phyloP scores from a whole-genome alignment of 257 asterid species.

The Capsicum baccatum region DNA sequence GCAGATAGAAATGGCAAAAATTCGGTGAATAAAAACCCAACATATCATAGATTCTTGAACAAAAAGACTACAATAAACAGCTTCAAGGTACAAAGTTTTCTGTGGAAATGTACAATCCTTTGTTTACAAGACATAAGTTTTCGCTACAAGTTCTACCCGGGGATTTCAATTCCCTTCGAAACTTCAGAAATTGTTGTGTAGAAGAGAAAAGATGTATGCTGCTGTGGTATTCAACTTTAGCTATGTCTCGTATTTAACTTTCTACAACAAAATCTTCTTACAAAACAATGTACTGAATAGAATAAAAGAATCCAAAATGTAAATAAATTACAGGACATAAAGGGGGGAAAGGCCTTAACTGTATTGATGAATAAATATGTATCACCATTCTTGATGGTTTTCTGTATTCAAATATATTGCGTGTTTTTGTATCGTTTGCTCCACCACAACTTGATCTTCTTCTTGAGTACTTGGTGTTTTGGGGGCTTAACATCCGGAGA shows the following conservation, averaged over 20 bases:
- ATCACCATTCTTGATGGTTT: slow-evolving; percentile 32
- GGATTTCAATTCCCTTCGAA: neutral
- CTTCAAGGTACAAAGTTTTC: neutral
- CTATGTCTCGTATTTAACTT: slow-evolving; percentile 28
- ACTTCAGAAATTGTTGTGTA: slow-evolving; percentile 19
- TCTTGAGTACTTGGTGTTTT: neutral
- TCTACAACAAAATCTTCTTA: slow-evolving; percentile 37
- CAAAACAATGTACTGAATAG: slow-evolving; percentile 44
- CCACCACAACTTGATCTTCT: neutral
- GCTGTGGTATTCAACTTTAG: slow-evolving; percentile 22
- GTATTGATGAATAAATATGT: slow-evolving; percentile 32
- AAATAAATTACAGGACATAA: slow-evolving; percentile 25
- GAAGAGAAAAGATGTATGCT: slow-evolving; percentile 24
- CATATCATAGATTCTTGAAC: neutral
- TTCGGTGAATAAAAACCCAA: neutral
- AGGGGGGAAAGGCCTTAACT: slow-evolving; percentile 7
- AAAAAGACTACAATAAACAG: too few relatives aligned
- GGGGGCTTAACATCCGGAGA: neutral
- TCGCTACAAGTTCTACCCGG: neutral
- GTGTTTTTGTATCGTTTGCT: neutral
- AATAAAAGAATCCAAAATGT: slow-evolving; percentile 40
- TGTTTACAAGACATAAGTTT: slow-evolving; percentile 12
- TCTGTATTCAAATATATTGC: neutral
- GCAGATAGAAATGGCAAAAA: too few relatives aligned
- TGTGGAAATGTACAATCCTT: slow-evolving; percentile 12